phyloP scores from a whole-genome alignment of 306 rosid genomes.

The Fagus sylvatica region DNA sequence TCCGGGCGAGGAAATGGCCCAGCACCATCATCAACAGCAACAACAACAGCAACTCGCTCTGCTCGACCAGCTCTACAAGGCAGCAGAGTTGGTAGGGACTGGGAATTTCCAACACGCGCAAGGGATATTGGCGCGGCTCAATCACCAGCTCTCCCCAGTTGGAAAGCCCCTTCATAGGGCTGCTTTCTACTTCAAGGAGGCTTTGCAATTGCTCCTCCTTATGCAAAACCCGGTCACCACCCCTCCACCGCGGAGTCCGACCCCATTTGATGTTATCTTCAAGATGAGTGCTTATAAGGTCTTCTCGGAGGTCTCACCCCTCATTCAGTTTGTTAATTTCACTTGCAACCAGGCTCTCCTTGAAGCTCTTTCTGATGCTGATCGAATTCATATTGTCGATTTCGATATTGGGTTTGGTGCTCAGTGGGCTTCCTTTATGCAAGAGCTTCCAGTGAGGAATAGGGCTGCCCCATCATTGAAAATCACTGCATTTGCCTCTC shows the following conservation, averaged over 20 bases:
- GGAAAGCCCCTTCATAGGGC: conserved; percentile 97
- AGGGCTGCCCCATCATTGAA: conserved; percentile 57
- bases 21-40: conserved; percentile 38
- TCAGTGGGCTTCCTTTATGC: conserved; percentile 95
- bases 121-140: conserved; percentile 99
- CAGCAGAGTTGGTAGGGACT: conserved; percentile 79
- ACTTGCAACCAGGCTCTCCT: conserved; percentile 87
- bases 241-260: neutral
- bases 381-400: conserved; percentile 67
- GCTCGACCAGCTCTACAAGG: conserved; percentile 72
- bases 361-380: conserved; percentile 73
- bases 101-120: conserved; percentile 95
- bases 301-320: conserved; percentile 86
- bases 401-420: conserved; percentile 92
- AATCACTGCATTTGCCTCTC: conserved; percentile 74
- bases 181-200: conserved; percentile 90
- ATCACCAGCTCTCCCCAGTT: conserved; percentile 92
- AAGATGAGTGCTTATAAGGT: conserved; percentile 87
- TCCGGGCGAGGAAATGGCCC: conserved; percentile 48
- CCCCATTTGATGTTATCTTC: conserved; percentile 57
- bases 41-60: conserved; percentile 55
- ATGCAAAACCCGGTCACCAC: conserved; percentile 37
- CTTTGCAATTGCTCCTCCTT: conserved; percentile 61
- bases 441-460: conserved; percentile 71
- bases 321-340: conserved; percentile 83